Conservation (phyloP, 441 rosid species). For the Cnidoscolus chayamansa region DNA sequence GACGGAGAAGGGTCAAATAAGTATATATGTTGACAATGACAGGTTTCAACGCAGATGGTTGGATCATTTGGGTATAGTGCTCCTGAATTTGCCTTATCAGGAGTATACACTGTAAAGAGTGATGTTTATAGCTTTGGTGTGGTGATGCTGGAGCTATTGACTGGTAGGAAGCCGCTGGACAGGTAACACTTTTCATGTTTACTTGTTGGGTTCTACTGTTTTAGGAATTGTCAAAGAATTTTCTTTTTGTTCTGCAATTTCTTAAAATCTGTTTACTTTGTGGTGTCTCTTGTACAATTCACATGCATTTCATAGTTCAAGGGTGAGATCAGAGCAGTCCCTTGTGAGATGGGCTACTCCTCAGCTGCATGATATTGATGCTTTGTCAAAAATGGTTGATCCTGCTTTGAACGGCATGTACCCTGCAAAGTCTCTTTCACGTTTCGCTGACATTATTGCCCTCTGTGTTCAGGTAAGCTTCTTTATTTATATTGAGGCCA, state of each 20-base stretch:
- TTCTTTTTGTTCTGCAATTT: conserved; percentile 3
- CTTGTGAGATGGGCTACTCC: conserved; percentile 98
- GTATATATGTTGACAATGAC: conserved; percentile 19
- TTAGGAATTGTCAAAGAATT: not conserved
- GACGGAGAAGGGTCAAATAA: not conserved
- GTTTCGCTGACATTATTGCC: conserved; percentile 94
- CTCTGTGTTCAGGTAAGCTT: conserved; percentile 83
- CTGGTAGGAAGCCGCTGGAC: conserved; percentile 94
- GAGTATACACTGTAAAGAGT: conserved; percentile 85
- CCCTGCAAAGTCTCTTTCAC: conserved; percentile 93
- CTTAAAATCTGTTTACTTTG: not conserved
- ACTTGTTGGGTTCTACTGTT: conserved; percentile 5
- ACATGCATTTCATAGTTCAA: conserved; percentile 47
- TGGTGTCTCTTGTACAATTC: not conserved
- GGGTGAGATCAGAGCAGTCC: conserved; percentile 84
- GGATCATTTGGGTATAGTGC: conserved; percentile 97
- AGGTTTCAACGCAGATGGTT: conserved; percentile 87
- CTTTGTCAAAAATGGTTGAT: conserved; percentile 95
- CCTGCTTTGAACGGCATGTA: conserved; percentile 88
- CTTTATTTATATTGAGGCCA: not conserved
- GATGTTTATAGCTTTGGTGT: conserved; percentile 98
- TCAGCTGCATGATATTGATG: conserved; percentile 95
- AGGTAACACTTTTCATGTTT: conserved; percentile 41
- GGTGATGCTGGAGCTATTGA: conserved; percentile 91
- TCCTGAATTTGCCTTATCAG: conserved; percentile 92